Evolutionary conservation across 2,329 filamentous ascomycete genomes (phyloP).

Genomic region (Parastagonospora nodorum): DNA sequence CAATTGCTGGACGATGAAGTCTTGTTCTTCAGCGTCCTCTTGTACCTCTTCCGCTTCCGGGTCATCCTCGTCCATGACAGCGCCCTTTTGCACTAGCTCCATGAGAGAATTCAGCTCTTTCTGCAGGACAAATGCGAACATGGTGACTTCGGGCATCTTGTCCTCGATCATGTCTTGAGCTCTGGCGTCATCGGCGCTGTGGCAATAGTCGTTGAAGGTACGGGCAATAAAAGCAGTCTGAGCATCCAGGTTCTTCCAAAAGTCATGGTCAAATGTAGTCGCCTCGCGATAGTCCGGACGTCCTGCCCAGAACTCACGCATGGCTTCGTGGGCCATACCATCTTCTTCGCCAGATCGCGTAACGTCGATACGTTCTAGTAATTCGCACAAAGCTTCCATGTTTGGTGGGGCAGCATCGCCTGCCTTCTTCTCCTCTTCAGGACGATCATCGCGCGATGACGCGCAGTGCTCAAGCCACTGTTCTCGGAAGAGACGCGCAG

Average conservation of each 20-base stretch:
- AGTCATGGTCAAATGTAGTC: constrained; percentile 72
- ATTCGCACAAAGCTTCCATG: constrained; percentile 82
- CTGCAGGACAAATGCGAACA: constrained; percentile 84
- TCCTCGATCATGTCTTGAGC: constrained; percentile 81
- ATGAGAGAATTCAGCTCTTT: constrained; percentile 75
- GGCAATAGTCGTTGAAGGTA: constrained; percentile 93
- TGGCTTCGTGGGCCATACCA: constrained; percentile 89
- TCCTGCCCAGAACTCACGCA: constrained; percentile 95
- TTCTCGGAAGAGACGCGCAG: constrained; percentile 86
- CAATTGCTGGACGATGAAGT: constrained; percentile 95
- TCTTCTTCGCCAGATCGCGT: constrained; percentile 88
- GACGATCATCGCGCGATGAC: constrained; percentile 65
- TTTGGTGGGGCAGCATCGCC: constrained; percentile 53
- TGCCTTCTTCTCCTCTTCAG: constrained; percentile 59
- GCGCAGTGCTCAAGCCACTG: constrained; percentile 98
- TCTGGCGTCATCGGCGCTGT: constrained; percentile 72
- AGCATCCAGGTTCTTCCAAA: constrained; percentile 80
- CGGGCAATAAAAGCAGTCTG: constrained; percentile 89
- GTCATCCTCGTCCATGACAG: constrained; percentile 59
- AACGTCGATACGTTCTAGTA: constrained; percentile 92
- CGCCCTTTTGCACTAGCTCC: constrained; percentile 62
- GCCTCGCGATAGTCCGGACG: constrained; percentile 80
- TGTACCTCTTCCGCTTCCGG: constrained; percentile 67
- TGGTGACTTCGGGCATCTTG: constrained; percentile 93
- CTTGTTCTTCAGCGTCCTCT: constrained; percentile 84